Base-by-base conservation (phyloP, 2,329 filamentous ascomycete species). In the Ploettnerulaceae sp. region DNA sequence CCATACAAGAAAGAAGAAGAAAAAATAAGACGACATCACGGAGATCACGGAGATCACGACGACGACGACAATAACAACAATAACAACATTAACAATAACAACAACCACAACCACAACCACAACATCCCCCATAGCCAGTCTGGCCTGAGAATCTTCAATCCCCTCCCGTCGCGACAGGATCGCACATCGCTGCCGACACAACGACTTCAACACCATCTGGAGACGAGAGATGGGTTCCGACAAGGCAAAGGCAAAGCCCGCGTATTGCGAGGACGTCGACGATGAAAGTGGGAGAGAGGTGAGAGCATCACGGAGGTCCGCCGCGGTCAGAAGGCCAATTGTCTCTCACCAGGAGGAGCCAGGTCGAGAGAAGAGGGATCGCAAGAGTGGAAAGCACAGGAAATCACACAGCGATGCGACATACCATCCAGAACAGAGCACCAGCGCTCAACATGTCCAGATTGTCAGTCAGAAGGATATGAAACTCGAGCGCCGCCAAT, bases 211-310 rank as follows among this genome's bases (percentile, higher is more conserved):
- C 34, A 26, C 21, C 45, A 9, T 31, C 5, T 32, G 31, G 22
- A n/a, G n/a, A n/a, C 29, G 31, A 37, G 40, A 45, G 29, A 48
- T 48, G 46, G 39, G 46, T 25, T 42, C 47, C 21, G 34, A 49
- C 36, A 55, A 48, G 36, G 53, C 57, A 32, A 55, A 48, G 36
- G 53, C 57, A 32, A 51, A 52, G 33, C 53, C 58, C n/a, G 57
- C 56, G 24, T 61, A 58, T 45, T 45, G 55, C 17, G 58, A 58
- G 25, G 59, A 62, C 21, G 43, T 52, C 40, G 60, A 60, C 32
- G 60, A 61, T 39, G 40, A 48, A 8, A 49, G 51, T 9, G 56
- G 56, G 12, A 49, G 39, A 35, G 33, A 50, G 22, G 42, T 60
- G 31, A 53, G 47, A 42, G 56, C 48, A 7, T 59, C 51, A 33